Percentiles rank a stretch among this genome's conserved stretches.
These are phyloP conservation scores for Bromus sterilis DNA, from an alignment of 176 grass and related monocot species.

Conservation along the genomic window DNA sequence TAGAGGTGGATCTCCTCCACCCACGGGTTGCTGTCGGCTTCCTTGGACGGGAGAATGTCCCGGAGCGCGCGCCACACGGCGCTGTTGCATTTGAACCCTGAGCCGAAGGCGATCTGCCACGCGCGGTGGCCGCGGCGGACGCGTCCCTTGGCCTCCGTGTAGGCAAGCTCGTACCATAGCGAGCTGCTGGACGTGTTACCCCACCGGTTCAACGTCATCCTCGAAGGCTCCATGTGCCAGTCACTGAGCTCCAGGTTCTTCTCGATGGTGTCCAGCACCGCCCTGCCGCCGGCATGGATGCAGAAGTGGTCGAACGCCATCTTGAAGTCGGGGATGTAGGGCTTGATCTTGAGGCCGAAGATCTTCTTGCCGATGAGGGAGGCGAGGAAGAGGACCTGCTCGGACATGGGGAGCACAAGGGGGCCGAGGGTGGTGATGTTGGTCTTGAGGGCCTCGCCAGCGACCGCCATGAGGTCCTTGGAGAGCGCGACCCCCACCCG, in stretches of 20 bases:
- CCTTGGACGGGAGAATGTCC: conserved; percentile 36
- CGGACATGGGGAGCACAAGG: conserved; percentile 73
- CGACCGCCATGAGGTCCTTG: conserved; percentile 83
- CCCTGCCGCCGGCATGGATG: conserved; percentile 84
- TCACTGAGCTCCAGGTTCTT: conserved; percentile 38
- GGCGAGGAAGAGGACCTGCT: conserved; percentile 64
- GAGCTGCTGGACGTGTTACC: conserved; percentile 52
- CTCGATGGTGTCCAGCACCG: conserved; percentile 82
- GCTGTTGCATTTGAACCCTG: conserved; percentile 75
- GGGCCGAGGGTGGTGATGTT: conserved; percentile 89
- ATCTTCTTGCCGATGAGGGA: conserved; percentile 38
- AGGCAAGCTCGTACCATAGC: conserved; percentile 39
- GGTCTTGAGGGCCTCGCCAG: conserved; percentile 57
- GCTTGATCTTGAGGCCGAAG: conserved; percentile 32
- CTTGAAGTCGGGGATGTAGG: conserved; percentile 94
- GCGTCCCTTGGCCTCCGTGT: conserved; percentile 54
- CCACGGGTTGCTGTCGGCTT: conserved; percentile 51
- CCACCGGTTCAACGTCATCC: conserved; percentile 56
- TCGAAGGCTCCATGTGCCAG: conserved; percentile 45
- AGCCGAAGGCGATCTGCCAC: conserved; percentile 55
- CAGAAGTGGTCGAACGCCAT: conserved; percentile 96
- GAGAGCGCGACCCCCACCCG: conserved; percentile 56
- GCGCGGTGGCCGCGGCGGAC: conserved; percentile 11
- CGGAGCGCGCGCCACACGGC: conserved; percentile 66
- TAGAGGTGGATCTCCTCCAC: conserved; percentile 48